Base-by-base conservation (phyloP, 140 eudicot species). In the Ambrosia hybrid region DNA sequence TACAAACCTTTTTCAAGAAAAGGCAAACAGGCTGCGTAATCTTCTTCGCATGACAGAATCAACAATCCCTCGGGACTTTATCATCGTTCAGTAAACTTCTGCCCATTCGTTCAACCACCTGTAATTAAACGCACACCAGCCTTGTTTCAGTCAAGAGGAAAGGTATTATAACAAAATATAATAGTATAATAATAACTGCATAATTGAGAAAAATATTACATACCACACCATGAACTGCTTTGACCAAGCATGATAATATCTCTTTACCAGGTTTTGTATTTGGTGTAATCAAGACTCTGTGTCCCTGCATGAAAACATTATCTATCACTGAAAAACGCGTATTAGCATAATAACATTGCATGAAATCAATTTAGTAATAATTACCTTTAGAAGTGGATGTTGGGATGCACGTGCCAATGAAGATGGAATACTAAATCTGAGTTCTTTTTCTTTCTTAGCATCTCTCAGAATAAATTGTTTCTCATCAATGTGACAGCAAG, bases 171-270 rank as follows among this genome's bases (percentile, higher is more conserved):
- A 61, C 51, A 71, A 30, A 33, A 45, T 66, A 34, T 8, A 52
- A 74, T 6, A 9, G 10, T 30, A 41, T 15, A 41, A 39, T n/a
- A n/a, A n/a, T 30, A 46, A n/a, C 9, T 13, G 16, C 39, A 51
- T 2, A 74, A 74, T 57, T 68, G 43, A 46, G 71, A 21, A 41
- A n/a, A n/a, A 36, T 59, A 41, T 10, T 65, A 83, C 88, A 17
- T 76, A 94, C 99, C 99, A 79, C 57, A 70, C 99, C 99, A 67
- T 82, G 88, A 84, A 90, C 99, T n/a, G 98, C 95, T 79, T 80
- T 92, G 33, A 92, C 96, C 96, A 92, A 92, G 82, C 89, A 82
- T 71, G 87, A 80, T 46, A 92, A 73, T 73, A 92, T 89, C 48
- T 85, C 90, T 89, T 84, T 86, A 6, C 95, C 94, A 41, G 98